phyloP scores from a whole-genome alignment of 345 rosid species.

The Murraya paniculata region DNA sequence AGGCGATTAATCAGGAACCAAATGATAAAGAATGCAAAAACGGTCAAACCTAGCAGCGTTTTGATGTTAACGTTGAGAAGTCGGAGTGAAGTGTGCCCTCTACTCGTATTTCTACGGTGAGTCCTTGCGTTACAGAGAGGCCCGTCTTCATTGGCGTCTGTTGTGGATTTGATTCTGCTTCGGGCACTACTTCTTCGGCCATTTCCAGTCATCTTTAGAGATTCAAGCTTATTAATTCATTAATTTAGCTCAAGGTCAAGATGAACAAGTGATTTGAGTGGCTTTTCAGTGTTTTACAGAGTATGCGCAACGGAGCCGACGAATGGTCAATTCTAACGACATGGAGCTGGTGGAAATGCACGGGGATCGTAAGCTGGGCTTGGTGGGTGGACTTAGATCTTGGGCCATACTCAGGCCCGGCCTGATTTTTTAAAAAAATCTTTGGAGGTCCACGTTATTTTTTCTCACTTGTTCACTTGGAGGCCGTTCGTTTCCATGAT shows the following conservation, averaged over 20 bases:
- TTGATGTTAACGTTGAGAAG: slow-evolving; percentile 38
- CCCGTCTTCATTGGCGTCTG: slow-evolving; percentile 25
- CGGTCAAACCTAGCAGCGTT: slow-evolving; percentile 36
- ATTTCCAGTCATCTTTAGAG: slow-evolving; percentile 53
- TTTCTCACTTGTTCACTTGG: too few relatives aligned
- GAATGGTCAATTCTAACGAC: neutral
- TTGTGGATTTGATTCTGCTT: slow-evolving; percentile 48
- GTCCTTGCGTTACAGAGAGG: slow-evolving; percentile 25
- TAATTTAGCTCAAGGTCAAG: neutral
- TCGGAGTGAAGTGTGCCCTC: slow-evolving; percentile 27
- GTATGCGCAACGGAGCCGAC: neutral
- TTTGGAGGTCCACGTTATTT: too few relatives aligned
- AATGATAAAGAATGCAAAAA: slow-evolving; percentile 29
- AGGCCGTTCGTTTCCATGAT: too few relatives aligned
- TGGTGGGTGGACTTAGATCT: too few relatives aligned
- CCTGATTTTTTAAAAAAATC: too few relatives aligned
- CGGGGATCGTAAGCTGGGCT: too few relatives aligned
- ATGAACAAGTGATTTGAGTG: neutral
- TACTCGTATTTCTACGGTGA: slow-evolving; percentile 24
- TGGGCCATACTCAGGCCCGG: too few relatives aligned
- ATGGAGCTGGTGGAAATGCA: too few relatives aligned
- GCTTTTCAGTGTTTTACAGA: neutral
- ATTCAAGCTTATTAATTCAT: neutral
- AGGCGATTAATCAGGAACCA: slow-evolving; percentile 35
- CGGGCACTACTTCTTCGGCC: slow-evolving; percentile 53